Conservation (phyloP, 2,329 filamentous ascomycete species). For the Rhynchosporium graminicola region DNA sequence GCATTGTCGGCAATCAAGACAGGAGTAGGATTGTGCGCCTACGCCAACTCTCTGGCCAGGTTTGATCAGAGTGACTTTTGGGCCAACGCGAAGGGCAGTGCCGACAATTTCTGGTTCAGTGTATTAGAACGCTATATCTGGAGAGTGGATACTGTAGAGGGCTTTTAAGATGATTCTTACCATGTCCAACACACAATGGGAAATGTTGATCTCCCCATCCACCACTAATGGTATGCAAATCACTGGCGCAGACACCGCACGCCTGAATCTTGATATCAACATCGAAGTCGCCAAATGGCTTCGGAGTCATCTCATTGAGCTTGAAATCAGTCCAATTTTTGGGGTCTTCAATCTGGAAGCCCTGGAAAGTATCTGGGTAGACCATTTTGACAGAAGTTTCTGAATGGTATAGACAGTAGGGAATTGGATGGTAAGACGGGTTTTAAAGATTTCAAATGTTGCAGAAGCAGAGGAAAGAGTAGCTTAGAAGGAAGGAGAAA, state of each 20-base stretch:
- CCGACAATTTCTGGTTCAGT: slow-evolving; percentile 62
- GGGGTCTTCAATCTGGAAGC: slow-evolving; percentile 55
- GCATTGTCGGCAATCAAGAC: slow-evolving; percentile 56
- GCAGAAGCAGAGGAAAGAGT: neutral
- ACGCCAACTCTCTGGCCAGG: slow-evolving; percentile 56
- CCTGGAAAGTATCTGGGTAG: slow-evolving; percentile 60
- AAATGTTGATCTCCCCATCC: slow-evolving; percentile 53
- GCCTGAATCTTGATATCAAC: slow-evolving; percentile 85
- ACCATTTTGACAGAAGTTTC: slow-evolving; percentile 30
- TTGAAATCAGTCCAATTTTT: slow-evolving; percentile 39
- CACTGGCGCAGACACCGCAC: slow-evolving; percentile 75
- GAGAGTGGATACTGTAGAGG: too few species aligned
- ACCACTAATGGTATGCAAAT: slow-evolving; percentile 69
- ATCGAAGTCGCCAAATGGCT: slow-evolving; percentile 84
- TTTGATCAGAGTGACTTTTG: slow-evolving; percentile 60
- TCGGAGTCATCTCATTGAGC: slow-evolving; percentile 67
- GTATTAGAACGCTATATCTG: too few species aligned
- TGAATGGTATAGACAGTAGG: neutral
- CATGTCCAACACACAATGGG: slow-evolving; percentile 54
- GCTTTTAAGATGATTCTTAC: slow-evolving; percentile 30
- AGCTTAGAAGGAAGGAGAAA: neutral
- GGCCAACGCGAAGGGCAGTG: slow-evolving; percentile 65
- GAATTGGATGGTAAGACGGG: neutral
- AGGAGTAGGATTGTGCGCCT: slow-evolving; percentile 55
- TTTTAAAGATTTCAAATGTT: neutral